Evolutionary conservation across 495 filamentous ascomycete genomes (phyloP), one percentile per base, ranked within the genome.

Genomic region (Hypoxylon rickii): DNA sequence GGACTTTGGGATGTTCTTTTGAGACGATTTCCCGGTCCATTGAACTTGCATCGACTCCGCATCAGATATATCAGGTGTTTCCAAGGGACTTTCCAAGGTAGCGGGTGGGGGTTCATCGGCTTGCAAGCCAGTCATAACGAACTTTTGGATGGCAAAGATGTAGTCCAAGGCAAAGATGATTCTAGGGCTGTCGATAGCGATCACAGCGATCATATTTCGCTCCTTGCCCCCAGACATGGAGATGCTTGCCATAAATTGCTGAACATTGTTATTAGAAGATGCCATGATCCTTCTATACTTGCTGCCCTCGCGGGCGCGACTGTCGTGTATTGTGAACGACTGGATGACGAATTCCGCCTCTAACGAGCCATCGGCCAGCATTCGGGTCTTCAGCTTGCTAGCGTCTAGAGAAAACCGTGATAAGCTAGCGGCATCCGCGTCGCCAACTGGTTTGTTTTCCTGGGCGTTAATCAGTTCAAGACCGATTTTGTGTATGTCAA

Each of bases 201-300:
- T 78, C 67, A 97, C 88, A 3, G 89, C 91, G 61, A 97, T 91
- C 40, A 97, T 71, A 73, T 89, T 89, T 55, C 84, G 83, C 7
- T 96, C 86, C 24, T 86, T 73, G 2, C 92, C 93, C 19, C 90
- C 89, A 6, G 95, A 92, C 68, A 97, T 93, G 6, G 91, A 92
- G 21, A 98, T 74, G 73, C 88, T 95, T 29, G 94, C 94, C 95
- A 98, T 97, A 67, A 97, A 96, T 73, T 97, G 94, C 65, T 96
- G 89, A 7, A 94, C 92, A 44, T 88, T 87, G 55, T 90, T 89
- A 68, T 97, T 97, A 63, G 91, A 89, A 58, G 95, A 85, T 17
- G 93, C 92, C 94, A 98, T 97, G 71, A 97, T 96, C 69, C 95
- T 96, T 36, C 90, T 83, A 80, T 93, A 98, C 69, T 96, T 96